A percentile compares a stretch with the other conserved stretches of the same genome.
These are phyloP conservation scores for Microascus cirrosus DNA, from an alignment of 2,329 filamentous ascomycete species.

Conservation along the genomic window DNA sequence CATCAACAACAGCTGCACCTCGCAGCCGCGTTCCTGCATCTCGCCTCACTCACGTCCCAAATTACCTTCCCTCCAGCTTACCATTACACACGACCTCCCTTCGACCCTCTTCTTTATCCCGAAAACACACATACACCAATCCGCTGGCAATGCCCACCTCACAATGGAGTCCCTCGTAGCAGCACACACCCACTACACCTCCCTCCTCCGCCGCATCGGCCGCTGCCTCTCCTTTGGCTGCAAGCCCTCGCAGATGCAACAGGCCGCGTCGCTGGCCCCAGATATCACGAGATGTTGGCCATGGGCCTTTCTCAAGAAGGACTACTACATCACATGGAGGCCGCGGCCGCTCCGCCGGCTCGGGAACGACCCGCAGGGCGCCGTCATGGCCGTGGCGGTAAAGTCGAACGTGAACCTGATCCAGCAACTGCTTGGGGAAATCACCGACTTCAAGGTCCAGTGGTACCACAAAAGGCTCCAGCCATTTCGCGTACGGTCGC, in stretches of 20 bases:
- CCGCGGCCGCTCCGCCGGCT: not conserved
- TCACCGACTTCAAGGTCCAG: too few relatives aligned
- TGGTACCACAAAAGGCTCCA: too few relatives aligned
- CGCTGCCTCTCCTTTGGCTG: slow-evolving; percentile 11
- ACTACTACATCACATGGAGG: not conserved
- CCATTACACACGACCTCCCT: too few relatives aligned
- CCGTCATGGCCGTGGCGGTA: not conserved
- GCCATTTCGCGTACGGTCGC: not conserved
- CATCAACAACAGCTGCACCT: too few relatives aligned
- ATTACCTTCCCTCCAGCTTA: too few relatives aligned
- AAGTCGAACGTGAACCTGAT: too few relatives aligned
- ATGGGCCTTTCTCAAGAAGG: not conserved
- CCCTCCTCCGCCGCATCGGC: slow-evolving; percentile 8
- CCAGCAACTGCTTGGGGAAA: too few relatives aligned
- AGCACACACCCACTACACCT: not conserved
- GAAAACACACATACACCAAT: too few relatives aligned
- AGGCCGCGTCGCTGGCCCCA: slow-evolving; percentile 6
- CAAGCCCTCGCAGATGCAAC: slow-evolving; percentile 5
- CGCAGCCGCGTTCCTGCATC: too few relatives aligned
- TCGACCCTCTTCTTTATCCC: too few relatives aligned
- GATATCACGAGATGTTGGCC: slow-evolving; percentile 4
- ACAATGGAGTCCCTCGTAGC: not conserved
- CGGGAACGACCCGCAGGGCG: not conserved
- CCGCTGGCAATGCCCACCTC: not conserved
- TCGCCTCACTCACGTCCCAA: too few relatives aligned